Conservation (phyloP, 2,329 filamentous ascomycete species). For the Colletotrichum sidae region DNA sequence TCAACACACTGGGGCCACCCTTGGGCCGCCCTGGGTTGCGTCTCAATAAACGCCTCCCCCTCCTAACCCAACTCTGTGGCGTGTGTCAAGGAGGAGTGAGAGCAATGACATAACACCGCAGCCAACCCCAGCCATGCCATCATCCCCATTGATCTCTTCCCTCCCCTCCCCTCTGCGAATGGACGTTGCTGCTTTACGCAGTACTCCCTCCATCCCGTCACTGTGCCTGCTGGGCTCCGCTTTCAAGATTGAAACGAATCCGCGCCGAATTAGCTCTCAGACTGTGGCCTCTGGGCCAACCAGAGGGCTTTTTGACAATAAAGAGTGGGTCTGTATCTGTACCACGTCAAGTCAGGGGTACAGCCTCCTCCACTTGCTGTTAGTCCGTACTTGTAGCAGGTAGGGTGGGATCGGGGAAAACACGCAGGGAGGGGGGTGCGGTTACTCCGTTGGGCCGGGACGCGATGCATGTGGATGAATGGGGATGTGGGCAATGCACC, state of each 20-base stretch:
- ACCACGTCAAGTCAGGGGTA: constrained; percentile 6
- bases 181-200: constrained; percentile 5
- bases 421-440: not conserved
- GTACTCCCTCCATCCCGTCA: constrained; percentile 24
- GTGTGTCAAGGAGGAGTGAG: constrained; percentile 26
- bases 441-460: constrained; percentile 16
- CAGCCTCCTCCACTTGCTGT: constrained; percentile 1
- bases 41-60: not conserved
- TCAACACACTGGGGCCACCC: too few relatives aligned
- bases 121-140: constrained; percentile 33
- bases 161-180: constrained; percentile 14
- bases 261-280: constrained; percentile 29
- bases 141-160: constrained; percentile 27
- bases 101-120: constrained; percentile 37
- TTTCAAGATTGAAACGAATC: constrained; percentile 31
- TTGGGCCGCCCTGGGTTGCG: too few relatives aligned
- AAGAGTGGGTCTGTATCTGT: constrained; percentile 13
- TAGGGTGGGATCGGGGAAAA: constrained; percentile 10
- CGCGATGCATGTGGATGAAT: constrained; percentile 33
- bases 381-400: not conserved
- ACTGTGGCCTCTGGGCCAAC: constrained; percentile 26
- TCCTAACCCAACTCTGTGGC: constrained; percentile 5
- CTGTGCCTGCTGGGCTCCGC: constrained; percentile 25
- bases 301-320: constrained; percentile 25
- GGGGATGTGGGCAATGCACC: constrained; percentile 20